Base-by-base conservation (phyloP, 768 basidiomycete species). In the Termitomyces sp. region DNA sequence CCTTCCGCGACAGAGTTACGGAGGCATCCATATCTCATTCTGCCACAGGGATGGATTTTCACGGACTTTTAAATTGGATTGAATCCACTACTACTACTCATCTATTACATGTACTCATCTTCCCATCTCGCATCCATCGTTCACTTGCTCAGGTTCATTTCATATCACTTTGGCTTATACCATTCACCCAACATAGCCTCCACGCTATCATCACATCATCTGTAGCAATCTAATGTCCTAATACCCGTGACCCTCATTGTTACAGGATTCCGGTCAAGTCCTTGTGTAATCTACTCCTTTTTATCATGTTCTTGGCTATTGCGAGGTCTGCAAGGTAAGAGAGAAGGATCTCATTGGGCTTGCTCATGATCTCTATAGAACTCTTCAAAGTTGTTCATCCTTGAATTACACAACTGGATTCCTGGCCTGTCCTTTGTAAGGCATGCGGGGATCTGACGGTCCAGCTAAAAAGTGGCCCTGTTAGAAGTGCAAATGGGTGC, bases 1-100 rank as follows among this genome's bases (percentile, higher is more conserved):
- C 90, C 94, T 2, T 84, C 76, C 30, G 89, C 94, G 36, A 76
- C 84, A 37, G 91, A 93, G 67, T 81, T 96, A 58, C 82, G 89
- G 61, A 79, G 79, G 63, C 93, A 97, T 73, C 82, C 81, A 42
- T 97, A 91, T 77, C 82, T 94, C 54, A 75, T 72, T 65, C 81
- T 92, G 59, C 83, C 87, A 59, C 79, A 78, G 49, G 87, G 81
- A 58, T 94, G 92, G 91, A 73, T 75, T 59, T 94, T 94, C 77
- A 82, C 77, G 63, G 85, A 84, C 69, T 64, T 85, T 82, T 71
- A 79, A 76, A 67, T 79, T 76, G 71, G 68, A 72, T 69, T 67
- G 64, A 69, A 58, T 64, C 65, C 57, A 66, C 66, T 27, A 67
- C 69, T 71, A 67, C 66, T 63, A 42, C 45, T 58, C 55, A 61